Conservation (phyloP, 73 alveolate genomes). For the Paramecium octaurelia region DNA sequence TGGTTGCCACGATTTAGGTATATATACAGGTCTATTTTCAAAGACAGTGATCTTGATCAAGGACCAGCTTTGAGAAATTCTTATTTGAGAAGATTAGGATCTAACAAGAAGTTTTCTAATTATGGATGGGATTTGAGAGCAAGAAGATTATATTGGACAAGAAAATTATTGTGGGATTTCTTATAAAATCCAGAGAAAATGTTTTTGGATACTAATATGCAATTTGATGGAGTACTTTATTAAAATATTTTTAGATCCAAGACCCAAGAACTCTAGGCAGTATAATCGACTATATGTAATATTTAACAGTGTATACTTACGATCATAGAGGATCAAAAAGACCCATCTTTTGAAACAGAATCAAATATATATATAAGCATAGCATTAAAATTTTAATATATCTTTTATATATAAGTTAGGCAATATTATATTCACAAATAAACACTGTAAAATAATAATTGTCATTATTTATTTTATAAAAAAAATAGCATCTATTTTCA, state of each 20-base stretch:
- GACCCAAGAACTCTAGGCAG: constrained; percentile 6
- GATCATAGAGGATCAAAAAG: background rate
- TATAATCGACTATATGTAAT: background rate
- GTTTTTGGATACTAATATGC: constrained; percentile 40
- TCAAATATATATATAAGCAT: background rate
- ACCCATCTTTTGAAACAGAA: constrained; percentile 11
- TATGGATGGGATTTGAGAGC: constrained; percentile 50
- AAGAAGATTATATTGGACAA: constrained; percentile 36
- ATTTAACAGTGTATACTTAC: constrained; percentile 5
- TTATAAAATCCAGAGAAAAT: constrained; percentile 41
- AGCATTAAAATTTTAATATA: background rate
- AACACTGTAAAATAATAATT: background rate
- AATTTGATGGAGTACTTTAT: constrained; percentile 32
- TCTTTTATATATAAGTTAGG: background rate
- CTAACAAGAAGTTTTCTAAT: constrained; percentile 17
- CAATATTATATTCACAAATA: background rate
- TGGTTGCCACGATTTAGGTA: constrained; percentile 41
- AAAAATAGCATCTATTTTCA: background rate
- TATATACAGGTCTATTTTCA: background rate
- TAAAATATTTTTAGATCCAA: background rate
- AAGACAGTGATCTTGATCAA: constrained; percentile 24
- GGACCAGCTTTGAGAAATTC: constrained; percentile 39
- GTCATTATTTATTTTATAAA: background rate
- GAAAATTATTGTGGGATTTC: constrained; percentile 39
- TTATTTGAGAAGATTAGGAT: background rate